Percentiles rank a stretch among this genome's conserved stretches.
Evolutionary conservation across 2,329 filamentous ascomycete species (phyloP).

Genomic region (Cryphonectria carpinicola): DNA sequence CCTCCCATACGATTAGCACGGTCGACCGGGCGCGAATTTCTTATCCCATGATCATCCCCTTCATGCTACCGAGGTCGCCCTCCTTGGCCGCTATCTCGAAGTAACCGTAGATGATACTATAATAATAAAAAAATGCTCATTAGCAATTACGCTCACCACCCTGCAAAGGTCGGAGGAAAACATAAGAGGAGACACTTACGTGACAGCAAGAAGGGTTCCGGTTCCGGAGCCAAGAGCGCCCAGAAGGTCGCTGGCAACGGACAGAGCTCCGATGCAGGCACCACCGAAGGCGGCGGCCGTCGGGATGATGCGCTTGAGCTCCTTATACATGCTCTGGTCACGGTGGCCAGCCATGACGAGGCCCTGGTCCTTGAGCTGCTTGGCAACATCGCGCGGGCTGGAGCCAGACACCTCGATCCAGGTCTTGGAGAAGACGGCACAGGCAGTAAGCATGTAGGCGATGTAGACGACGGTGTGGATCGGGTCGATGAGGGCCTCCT

Average conservation of each 20-base stretch:
- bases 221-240: constrained; percentile 96
- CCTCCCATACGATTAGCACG: background rate
- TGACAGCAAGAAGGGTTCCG: constrained; percentile 96
- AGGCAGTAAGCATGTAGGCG: constrained; percentile 96
- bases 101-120: constrained; percentile 97
- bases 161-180: background rate
- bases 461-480: constrained; percentile 97
- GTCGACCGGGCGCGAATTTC: background rate
- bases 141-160: constrained; percentile 40
- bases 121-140: constrained; percentile 22
- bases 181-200: constrained; percentile 65
- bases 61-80: constrained; percentile 86
- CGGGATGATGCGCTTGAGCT: constrained; percentile 98
- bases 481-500: constrained; percentile 93
- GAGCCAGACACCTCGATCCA: constrained; percentile 99
- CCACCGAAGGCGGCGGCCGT: constrained; percentile 97
- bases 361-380: constrained; percentile 99
- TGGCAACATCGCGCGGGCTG: constrained; percentile 95
- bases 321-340: constrained; percentile 99
- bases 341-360: constrained; percentile 99
- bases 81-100: constrained; percentile 99
- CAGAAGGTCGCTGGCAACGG: constrained; percentile 92
- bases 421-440: constrained; percentile 96
- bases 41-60: constrained; percentile 74
- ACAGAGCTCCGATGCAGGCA: constrained; percentile 97